These are phyloP conservation scores for Wickerhamomyces hampshirensis DNA, from an alignment of 805 yeast genomes.

Conservation along the genomic window DNA sequence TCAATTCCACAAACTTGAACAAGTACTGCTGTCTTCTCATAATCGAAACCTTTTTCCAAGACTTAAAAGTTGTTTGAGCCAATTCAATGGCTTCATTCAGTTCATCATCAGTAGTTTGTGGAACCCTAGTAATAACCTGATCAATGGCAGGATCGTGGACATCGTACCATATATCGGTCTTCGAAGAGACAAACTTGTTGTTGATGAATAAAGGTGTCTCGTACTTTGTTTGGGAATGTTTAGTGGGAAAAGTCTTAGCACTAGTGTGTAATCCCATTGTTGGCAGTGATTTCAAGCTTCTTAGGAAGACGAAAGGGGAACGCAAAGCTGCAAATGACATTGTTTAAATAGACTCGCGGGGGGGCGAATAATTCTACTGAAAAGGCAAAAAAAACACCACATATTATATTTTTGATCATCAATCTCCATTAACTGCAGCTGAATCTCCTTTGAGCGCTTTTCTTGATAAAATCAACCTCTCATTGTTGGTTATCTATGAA, in stretches of 20 bases:
- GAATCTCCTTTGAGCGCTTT: too few species aligned
- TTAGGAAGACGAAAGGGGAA: too few species aligned
- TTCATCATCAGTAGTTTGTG: slow-evolving; percentile 63
- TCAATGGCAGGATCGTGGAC: slow-evolving; percentile 73
- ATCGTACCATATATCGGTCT: slow-evolving; percentile 53
- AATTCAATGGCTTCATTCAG: slow-evolving; percentile 57
- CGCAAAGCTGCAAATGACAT: too few species aligned
- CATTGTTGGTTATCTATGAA: too few species aligned
- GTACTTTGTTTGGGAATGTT: slow-evolving; percentile 34
- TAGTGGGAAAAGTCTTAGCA: slow-evolving; percentile 34
- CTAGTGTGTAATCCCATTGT: slow-evolving; percentile 29
- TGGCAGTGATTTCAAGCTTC: too few species aligned
- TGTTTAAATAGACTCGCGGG: too few species aligned
- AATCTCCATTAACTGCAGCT: too few species aligned
- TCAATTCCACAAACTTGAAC: slow-evolving; percentile 61
- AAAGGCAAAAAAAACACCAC: too few species aligned
- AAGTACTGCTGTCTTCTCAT: slow-evolving; percentile 57
- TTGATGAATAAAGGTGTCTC: slow-evolving; percentile 45
- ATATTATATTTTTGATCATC: too few species aligned
- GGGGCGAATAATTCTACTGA: too few species aligned
- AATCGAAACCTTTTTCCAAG: slow-evolving; percentile 34
- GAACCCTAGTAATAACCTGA: slow-evolving; percentile 57
- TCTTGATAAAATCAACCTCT: too few species aligned
- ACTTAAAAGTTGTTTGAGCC: slow-evolving; percentile 54
- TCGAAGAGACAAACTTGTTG: slow-evolving; percentile 41